Evolutionary conservation across 2,329 filamentous ascomycete species (phyloP).

Genomic region (Myriangium duriaei): DNA sequence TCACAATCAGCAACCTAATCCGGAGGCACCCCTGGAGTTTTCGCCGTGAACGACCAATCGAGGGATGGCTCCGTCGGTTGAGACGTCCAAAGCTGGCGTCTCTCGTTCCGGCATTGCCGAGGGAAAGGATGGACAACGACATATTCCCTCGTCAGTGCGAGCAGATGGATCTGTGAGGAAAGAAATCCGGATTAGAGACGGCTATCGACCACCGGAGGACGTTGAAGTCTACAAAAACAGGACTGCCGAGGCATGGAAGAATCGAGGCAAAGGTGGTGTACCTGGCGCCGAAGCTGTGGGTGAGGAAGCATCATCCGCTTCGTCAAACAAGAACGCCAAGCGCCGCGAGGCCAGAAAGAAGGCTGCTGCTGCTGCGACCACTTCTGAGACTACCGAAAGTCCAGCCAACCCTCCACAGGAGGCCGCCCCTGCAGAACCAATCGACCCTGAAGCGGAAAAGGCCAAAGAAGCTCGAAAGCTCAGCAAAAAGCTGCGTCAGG

Average conservation of each 20-base stretch:
- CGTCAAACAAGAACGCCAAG: constrained; percentile 78
- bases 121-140: constrained; percentile 62
- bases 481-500: constrained; percentile 90
- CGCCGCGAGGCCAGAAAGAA: constrained; percentile 54
- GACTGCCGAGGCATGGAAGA: constrained; percentile 74
- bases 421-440: constrained; percentile 27
- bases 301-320: constrained; percentile 38
- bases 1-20: too few species aligned
- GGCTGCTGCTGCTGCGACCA: constrained; percentile 31
- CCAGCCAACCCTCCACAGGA: not conserved
- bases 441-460: constrained; percentile 61
- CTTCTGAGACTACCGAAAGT: constrained; percentile 4
- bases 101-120: constrained; percentile 51
- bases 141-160: constrained; percentile 78
- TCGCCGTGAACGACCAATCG: too few species aligned
- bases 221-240: constrained; percentile 93
- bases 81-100: constrained; percentile 53
- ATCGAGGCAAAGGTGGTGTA: constrained; percentile 54
- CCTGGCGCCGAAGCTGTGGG: constrained; percentile 54
- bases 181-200: constrained; percentile 86
- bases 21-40: too few species aligned
- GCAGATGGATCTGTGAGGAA: constrained; percentile 84
- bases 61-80: constrained; percentile 2
- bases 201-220: constrained; percentile 89
- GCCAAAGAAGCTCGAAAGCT: constrained; percentile 89